phyloP scores from a whole-genome alignment of 2,329 filamentous ascomycete species.

The Apiospora marii region DNA sequence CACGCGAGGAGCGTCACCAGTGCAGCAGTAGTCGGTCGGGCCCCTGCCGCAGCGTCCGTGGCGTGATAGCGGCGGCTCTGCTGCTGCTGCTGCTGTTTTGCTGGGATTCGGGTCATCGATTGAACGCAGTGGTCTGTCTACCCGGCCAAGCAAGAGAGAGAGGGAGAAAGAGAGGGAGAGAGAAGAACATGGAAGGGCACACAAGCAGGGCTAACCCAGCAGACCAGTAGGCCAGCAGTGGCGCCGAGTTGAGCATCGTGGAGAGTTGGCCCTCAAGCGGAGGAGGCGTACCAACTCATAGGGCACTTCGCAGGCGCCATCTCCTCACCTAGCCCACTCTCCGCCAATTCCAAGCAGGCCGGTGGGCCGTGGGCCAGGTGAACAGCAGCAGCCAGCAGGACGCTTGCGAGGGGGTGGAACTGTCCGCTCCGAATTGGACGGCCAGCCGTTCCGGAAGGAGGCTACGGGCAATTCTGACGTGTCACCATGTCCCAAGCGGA shows the following conservation, averaged over 20 bases:
- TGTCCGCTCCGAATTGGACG: background rate
- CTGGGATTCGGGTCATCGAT: background rate
- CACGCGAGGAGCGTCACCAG: too few relatives aligned
- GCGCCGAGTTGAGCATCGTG: background rate
- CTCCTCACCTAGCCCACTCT: background rate
- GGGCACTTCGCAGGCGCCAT: background rate
- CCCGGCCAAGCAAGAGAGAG: background rate
- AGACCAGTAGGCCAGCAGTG: background rate
- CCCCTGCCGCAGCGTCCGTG: too few relatives aligned
- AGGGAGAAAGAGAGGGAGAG: background rate
- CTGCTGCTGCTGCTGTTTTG: background rate
- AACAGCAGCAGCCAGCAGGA: background rate
- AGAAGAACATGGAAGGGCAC: background rate
- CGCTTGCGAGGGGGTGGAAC: constrained; percentile 1
- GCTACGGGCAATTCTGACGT: constrained; percentile 4
- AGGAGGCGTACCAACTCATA: constrained; percentile 5
- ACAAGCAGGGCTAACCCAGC: background rate
- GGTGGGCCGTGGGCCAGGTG: constrained; percentile 5
- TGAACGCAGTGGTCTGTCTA: background rate
- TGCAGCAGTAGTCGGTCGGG: too few relatives aligned
- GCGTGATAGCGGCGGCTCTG: too few relatives aligned
- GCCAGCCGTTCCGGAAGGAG: constrained; percentile 4
- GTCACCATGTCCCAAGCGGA: background rate
- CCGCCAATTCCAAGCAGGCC: constrained; percentile 15
- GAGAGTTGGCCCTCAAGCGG: background rate